Base-by-base conservation (phyloP, 345 rosid species). In the Linum tenue region DNA sequence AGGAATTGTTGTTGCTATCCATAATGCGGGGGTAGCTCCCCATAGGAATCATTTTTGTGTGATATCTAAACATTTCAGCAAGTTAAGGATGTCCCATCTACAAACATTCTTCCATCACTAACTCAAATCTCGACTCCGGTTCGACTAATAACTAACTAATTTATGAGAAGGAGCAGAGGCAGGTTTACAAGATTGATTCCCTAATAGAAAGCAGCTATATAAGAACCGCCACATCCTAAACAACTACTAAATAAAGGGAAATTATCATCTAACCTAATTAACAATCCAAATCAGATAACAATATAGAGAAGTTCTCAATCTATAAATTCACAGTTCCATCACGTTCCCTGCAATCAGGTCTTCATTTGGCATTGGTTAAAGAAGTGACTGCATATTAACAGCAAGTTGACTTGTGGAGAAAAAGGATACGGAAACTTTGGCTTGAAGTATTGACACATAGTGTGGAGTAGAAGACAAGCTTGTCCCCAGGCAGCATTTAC, bases 401-500 rank as follows among this genome's bases (percentile, higher is more conserved):
- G 17, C 35, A 55, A 76, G 56, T 38, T n/a, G 36, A 22, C 50
- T 41, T 0, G 3, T 44, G 40, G 38, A 66, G n/a, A 5, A 69
- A 69, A 81, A 83, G 97, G 96, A 92, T 92, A 92, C 94, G 53
- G 96, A 74, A 90, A 92, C 76, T 86, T 89, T 57, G 99, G 92
- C 70, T 86, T 82, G 79, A 84, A 90, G 72, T 90, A 86, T 78
- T 85, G 92, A 68, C 97, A 90, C 95, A 94, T 88, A 7, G 99
- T 86, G 73, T 94, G 97, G 56, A 94, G 95, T 62, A 94, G 92
- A 72, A 94, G 99, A 76, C 99, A 94, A 16, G 99, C 99, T 86
- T 94, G 97, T 64, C 99, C 99, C 99, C 99, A 94, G 60, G 99
- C 97, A 79, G 99, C 99, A 80, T 90, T 94, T 65, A 94, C 90